A percentile compares a stretch with the other conserved stretches of the same genome.
Conservation (phyloP, 2,329 filamentous ascomycete genomes). For the Mollisia scopiformis region DNA sequence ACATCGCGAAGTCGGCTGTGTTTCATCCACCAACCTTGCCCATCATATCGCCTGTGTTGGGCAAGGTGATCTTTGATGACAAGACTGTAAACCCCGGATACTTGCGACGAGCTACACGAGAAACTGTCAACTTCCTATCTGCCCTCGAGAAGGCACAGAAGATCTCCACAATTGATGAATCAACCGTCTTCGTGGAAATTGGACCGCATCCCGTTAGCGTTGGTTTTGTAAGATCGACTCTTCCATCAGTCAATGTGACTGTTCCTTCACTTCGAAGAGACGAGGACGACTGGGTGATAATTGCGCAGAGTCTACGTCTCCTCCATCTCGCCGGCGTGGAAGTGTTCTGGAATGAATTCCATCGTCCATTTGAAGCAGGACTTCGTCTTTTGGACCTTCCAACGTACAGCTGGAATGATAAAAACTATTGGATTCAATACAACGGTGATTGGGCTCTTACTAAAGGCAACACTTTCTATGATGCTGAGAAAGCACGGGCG, state of each 20-base stretch:
- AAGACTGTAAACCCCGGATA: conserved; percentile 63
- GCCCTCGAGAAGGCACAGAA: conserved; percentile 57
- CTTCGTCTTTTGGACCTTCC: conserved; percentile 64
- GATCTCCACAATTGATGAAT: background rate
- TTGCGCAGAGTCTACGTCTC: conserved; percentile 58
- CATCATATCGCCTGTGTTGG: conserved; percentile 69
- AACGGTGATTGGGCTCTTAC: conserved; percentile 63
- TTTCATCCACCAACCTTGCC: conserved; percentile 59
- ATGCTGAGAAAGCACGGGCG: conserved; percentile 50
- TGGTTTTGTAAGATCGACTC: conserved; percentile 65
- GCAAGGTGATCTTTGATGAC: conserved; percentile 58
- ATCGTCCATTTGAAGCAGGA: conserved; percentile 59
- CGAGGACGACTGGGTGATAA: conserved; percentile 65
- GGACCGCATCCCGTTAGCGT: conserved; percentile 74
- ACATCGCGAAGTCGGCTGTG: conserved; percentile 51
- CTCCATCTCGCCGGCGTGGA: conserved; percentile 64
- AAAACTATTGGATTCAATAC: conserved; percentile 68
- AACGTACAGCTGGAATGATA: conserved; percentile 68
- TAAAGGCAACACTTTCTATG: conserved; percentile 57
- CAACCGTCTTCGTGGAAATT: conserved; percentile 70
- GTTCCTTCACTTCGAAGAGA: conserved; percentile 65
- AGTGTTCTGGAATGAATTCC: conserved; percentile 73
- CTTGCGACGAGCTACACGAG: conserved; percentile 64
- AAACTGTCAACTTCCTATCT: conserved; percentile 69
- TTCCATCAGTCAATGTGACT: conserved; percentile 43